These are phyloP conservation scores for Takakia lepidozioides DNA, from an alignment of 225 moss, liverwort and hornwort species.

Conservation along the genomic window DNA sequence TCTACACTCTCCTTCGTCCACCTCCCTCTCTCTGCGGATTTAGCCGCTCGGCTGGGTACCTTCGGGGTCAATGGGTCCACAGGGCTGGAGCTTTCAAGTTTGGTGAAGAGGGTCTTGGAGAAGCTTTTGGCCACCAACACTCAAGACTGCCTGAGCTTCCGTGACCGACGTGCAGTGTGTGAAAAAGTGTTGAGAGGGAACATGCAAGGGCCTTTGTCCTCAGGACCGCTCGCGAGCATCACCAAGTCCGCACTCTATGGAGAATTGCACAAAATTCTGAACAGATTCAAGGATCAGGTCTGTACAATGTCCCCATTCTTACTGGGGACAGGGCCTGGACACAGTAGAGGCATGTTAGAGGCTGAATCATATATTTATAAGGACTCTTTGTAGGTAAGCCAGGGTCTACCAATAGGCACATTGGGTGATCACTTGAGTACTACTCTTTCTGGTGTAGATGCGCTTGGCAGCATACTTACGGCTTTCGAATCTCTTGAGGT, in stretches of 20 bases:
- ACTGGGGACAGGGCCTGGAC: too few relatives aligned
- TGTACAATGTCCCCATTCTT: too few relatives aligned
- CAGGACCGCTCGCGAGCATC: not conserved
- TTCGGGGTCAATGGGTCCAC: not conserved
- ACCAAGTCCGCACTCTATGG: slow-evolving; percentile 1
- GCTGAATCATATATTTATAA: too few relatives aligned
- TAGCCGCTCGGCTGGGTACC: not conserved
- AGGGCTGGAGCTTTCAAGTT: not conserved
- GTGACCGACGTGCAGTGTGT: not conserved
- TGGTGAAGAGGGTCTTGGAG: slow-evolving; percentile 1
- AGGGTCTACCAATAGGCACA: too few relatives aligned
- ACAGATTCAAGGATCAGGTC: not conserved
- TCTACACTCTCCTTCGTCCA: not conserved
- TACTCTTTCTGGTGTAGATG: too few relatives aligned
- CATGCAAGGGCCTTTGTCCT: not conserved
- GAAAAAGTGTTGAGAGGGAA: slow-evolving; percentile 4
- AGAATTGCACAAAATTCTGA: slow-evolving; percentile 1
- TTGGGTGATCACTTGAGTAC: too few relatives aligned
- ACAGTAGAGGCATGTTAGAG: too few relatives aligned
- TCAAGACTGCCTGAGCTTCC: not conserved
- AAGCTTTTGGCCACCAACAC: not conserved
- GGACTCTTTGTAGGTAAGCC: too few relatives aligned
- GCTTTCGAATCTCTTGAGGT: too few relatives aligned
- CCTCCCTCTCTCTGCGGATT: slow-evolving; percentile 1
- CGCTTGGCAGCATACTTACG: too few relatives aligned